Base-by-base conservation (phyloP, 139 green algal genomes). In the Chlorella sorokiniana region DNA sequence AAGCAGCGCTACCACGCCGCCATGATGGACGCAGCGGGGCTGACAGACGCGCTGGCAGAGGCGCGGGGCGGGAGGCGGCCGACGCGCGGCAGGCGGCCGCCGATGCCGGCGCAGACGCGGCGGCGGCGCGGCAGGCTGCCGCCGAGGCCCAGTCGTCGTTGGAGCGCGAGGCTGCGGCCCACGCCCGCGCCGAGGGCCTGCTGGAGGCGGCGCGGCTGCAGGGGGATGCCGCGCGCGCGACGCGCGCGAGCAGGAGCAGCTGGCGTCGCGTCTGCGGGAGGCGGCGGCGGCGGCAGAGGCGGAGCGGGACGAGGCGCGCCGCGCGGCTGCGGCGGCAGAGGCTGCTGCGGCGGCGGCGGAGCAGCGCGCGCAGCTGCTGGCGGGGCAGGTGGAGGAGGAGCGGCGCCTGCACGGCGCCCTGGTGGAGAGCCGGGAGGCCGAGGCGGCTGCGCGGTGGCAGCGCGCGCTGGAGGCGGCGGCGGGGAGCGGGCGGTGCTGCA, bases 1-100 rank as follows among this genome's bases (percentile, higher is more conserved):
- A 83, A 83, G 78, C 78, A 83, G 78, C 78, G 54, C 10, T 76
- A 83, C 65, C 78, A 83, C 37, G 33, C 51, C 4, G 64, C 78
- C 35, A 76, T 73, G 62, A 73, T 83, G 65, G 78, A 83, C 33
- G 41, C 65, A 18, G 78, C 78, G 18, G 78, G 76, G 54, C 64
- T 83, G 0, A 76, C 78, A 33, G 78, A 83, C 27, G 51, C 78
- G 27, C 27, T 83, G 48, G 35, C 64, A n/a, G 65, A 42, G 9
- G 27, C 41, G 16, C 65, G 65, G n/a, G n/a, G 18, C 33, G 29
- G 29, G 78, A 83, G 64, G 48, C 65, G 1, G 23, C 33, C 27
- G 16, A 79, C 65, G 62, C 63, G 0, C 40, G 76, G 65, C 14
- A 76, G 37, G 42, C 44, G 29, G 52, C 45, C n/a, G 67, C 51